A percentile compares a stretch with the other conserved stretches of the same genome.
Evolutionary conservation across 768 basidiomycete species (phyloP).

Genomic region (Rhodotorula sphaerocarpa): DNA sequence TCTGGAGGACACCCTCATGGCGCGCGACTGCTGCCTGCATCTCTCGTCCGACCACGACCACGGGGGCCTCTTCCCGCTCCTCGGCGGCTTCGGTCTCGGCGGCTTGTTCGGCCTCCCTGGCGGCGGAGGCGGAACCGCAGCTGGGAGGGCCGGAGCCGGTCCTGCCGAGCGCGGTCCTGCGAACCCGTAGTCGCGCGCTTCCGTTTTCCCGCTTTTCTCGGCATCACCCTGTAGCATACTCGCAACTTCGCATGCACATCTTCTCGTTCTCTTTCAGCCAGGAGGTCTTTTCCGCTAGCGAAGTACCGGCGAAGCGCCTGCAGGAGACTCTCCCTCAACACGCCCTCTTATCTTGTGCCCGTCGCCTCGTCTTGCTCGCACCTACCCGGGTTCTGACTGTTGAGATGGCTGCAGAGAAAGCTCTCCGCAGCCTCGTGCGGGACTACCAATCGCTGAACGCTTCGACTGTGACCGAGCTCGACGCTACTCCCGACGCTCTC

Average conservation of each 20-base stretch:
- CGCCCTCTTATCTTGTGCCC: no score
- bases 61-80: neutral
- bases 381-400: no score
- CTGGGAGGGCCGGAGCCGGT: neutral
- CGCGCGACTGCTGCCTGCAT: constrained; percentile 22
- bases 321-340: no score
- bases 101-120: neutral
- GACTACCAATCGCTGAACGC: constrained; percentile 27
- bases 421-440: constrained; percentile 1
- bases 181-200: no score
- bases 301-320: no score
- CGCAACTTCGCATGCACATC: no score
- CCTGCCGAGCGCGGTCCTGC: neutral
- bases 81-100: neutral
- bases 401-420: neutral
- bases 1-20: neutral
- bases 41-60: constrained; percentile 1
- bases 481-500: constrained; percentile 6
- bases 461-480: constrained; percentile 11
- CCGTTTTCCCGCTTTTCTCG: no score
- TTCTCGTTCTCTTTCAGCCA: no score
- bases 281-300: no score
- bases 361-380: neutral
- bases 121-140: neutral
- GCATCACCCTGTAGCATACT: no score